Percentiles rank a stretch among this genome's conserved stretches.
These are phyloP conservation scores for Candolleomyces eurysporus DNA, from an alignment of 768 basidiomycete genomes.

Conservation along the genomic window DNA sequence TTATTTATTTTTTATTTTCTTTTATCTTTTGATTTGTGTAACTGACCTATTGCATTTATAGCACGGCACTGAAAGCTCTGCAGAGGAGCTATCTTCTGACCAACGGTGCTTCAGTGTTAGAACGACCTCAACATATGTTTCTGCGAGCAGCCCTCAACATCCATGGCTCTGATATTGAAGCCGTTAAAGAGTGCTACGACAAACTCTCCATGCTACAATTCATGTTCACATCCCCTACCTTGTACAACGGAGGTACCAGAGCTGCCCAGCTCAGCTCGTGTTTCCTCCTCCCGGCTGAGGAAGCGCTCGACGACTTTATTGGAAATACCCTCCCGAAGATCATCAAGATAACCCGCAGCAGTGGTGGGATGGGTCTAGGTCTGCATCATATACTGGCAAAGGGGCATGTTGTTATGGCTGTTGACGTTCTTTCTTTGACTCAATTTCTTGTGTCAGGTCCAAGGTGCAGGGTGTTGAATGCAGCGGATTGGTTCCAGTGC, in stretches of 20 bases:
- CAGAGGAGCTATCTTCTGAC: constrained; percentile 18
- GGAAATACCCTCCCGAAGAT: not conserved
- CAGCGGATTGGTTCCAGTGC: not conserved
- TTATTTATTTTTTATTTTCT: too few species aligned
- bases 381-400: not conserved
- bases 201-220: not conserved
- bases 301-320: not conserved
- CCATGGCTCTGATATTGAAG: not conserved
- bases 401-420: not conserved
- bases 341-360: not conserved
- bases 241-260: not conserved
- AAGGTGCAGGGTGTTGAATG: not conserved
- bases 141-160: not conserved
- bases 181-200: not conserved
- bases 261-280: not conserved
- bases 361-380: not conserved
- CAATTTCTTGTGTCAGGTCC: not conserved
- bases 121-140: constrained; percentile 3
- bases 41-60: too few species aligned
- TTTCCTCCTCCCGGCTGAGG: not conserved
- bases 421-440: too few species aligned
- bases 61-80: not conserved
- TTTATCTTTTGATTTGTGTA: too few species aligned
- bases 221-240: not conserved
- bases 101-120: not conserved